Percentiles rank a stretch among this genome's conserved stretches.
Conservation (phyloP, 2,329 filamentous ascomycete genomes). For the Colletotrichum ledebouriae region DNA sequence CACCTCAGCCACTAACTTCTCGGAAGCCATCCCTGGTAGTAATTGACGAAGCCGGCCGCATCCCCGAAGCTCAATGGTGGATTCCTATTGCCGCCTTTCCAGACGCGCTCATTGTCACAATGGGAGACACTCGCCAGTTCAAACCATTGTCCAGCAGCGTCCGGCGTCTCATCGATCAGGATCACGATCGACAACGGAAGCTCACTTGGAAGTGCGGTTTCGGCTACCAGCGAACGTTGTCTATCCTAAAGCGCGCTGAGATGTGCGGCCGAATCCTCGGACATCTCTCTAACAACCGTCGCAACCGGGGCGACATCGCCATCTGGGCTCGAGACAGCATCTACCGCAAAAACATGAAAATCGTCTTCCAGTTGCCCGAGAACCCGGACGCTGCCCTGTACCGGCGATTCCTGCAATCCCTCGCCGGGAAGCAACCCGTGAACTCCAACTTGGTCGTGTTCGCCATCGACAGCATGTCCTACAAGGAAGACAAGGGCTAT, state of each 20-base stretch:
- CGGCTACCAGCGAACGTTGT: constrained; percentile 18
- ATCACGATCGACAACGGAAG: not conserved
- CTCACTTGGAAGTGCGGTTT: constrained; percentile 15
- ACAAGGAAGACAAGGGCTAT: constrained; percentile 6
- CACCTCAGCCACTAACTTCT: not conserved
- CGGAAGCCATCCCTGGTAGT: constrained; percentile 18
- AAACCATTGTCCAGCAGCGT: constrained; percentile 19
- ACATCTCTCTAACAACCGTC: constrained; percentile 25
- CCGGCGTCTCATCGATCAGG: not conserved
- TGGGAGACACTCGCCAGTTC: constrained; percentile 30
- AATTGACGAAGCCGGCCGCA: constrained; percentile 28
- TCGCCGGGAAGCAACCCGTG: not conserved
- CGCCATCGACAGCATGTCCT: constrained; percentile 8
- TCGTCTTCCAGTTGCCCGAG: not conserved
- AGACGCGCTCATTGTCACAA: constrained; percentile 3
- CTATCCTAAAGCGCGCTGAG: constrained; percentile 22
- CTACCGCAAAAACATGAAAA: constrained; percentile 23
- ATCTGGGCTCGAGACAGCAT: constrained; percentile 15
- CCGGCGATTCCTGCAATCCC: constrained; percentile 2
- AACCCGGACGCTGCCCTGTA: not conserved
- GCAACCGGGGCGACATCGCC: constrained; percentile 24
- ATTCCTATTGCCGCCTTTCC: constrained; percentile 15
- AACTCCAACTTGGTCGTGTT: constrained; percentile 9
- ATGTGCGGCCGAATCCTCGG: not conserved
- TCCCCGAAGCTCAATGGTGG: constrained; percentile 31